A percentile compares a stretch with the other conserved stretches of the same genome.
Conservation (phyloP, 139 green algal genomes). For the Auxenochlorella pyrenoidosa region DNA sequence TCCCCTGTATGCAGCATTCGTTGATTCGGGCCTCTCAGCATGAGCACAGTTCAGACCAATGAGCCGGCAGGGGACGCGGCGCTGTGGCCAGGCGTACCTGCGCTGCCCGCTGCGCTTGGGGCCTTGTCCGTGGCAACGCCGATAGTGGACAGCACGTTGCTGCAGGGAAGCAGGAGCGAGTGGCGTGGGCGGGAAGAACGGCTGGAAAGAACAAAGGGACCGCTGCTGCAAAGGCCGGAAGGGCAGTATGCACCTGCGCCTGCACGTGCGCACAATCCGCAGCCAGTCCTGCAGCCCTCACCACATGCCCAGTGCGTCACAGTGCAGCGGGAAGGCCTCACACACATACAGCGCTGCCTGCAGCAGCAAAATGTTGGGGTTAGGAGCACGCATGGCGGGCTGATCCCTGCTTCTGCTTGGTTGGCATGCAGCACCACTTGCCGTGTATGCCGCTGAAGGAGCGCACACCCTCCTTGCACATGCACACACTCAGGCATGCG, state of each 20-base stretch:
- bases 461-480: too few relatives aligned
- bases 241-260: too few relatives aligned
- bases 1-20: too few relatives aligned
- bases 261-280: neutral
- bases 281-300: neutral
- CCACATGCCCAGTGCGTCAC: slow-evolving; percentile 9
- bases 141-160: slow-evolving; percentile 6
- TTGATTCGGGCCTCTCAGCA: too few relatives aligned
- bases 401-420: too few relatives aligned
- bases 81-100: neutral
- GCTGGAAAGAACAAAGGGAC: too few relatives aligned
- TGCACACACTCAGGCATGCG: too few relatives aligned
- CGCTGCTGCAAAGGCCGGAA: too few relatives aligned
- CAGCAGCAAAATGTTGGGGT: neutral
- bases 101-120: neutral
- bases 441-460: too few relatives aligned
- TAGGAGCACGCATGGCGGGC: neutral
- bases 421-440: too few relatives aligned
- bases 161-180: neutral
- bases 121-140: neutral
- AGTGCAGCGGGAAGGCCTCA: slow-evolving; percentile 20
- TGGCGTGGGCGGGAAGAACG: too few relatives aligned
- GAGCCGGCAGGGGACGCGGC: neutral
- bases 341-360: neutral
- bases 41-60: neutral